phyloP scores from a whole-genome alignment of 176 grass and related monocot species.

The Melocanna baccifera region DNA sequence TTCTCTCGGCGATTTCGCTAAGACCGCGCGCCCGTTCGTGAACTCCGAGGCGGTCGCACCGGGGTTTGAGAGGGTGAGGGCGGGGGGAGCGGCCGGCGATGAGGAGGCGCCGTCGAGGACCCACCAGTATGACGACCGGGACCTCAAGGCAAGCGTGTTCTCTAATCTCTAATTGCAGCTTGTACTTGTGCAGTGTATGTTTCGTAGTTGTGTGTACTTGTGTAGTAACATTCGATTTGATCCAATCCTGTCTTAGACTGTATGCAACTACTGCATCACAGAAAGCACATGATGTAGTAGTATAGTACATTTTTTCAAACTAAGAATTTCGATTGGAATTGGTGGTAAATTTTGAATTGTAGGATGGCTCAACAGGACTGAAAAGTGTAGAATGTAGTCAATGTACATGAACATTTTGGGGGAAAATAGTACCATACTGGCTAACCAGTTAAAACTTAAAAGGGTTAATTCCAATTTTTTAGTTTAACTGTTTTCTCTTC shows the following conservation, averaged over 20 bases:
- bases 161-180: background rate
- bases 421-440: background rate
- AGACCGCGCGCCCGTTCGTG: background rate
- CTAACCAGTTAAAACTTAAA: background rate
- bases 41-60: background rate
- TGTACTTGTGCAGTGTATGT: background rate
- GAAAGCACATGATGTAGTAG: background rate
- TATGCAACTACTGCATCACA: background rate
- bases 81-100: background rate
- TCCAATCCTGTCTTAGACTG: background rate
- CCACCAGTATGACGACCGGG: conserved; percentile 10
- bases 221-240: background rate
- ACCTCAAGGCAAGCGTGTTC: conserved; percentile 35
- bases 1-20: conserved; percentile 2
- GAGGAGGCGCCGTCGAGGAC: conserved; percentile 12
- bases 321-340: background rate
- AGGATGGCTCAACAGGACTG: background rate
- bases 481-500: background rate
- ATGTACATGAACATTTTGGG: background rate
- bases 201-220: background rate
- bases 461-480: background rate
- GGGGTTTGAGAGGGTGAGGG: background rate
- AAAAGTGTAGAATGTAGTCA: background rate
- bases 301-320: background rate
- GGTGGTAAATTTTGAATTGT: background rate